These are phyloP conservation scores for Magnusiomyces fungicola DNA, from an alignment of 1,139 yeast genomes.

Conservation along the genomic window DNA sequence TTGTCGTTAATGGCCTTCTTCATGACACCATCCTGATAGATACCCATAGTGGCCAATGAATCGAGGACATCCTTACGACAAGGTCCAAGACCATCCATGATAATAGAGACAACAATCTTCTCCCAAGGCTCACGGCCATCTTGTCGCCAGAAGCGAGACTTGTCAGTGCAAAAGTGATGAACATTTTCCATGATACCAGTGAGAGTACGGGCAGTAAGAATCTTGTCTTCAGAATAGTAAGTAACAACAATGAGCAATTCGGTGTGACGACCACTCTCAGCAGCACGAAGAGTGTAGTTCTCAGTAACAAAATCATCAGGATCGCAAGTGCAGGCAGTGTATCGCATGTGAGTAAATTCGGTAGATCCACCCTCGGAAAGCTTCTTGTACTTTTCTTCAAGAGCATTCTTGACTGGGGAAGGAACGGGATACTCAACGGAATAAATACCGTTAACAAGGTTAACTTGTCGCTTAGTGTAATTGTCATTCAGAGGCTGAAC, in stretches of 20 bases:
- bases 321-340: conserved; percentile 73
- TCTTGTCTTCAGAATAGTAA: conserved; percentile 80
- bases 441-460: conserved; percentile 61
- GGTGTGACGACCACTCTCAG: conserved; percentile 68
- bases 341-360: conserved; percentile 72
- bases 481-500: conserved; percentile 38
- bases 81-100: conserved; percentile 92
- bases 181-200: conserved; percentile 91
- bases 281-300: conserved; percentile 75
- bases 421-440: conserved; percentile 75
- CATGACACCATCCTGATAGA: conserved; percentile 92
- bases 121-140: conserved; percentile 91
- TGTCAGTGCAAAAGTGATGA: conserved; percentile 68
- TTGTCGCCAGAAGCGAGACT: conserved; percentile 37
- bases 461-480: conserved; percentile 63
- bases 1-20: conserved; percentile 82
- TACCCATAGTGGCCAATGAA: conserved; percentile 82
- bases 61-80: conserved; percentile 79
- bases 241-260: conserved; percentile 86
- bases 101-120: conserved; percentile 79
- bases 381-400: conserved; percentile 39
- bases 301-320: conserved; percentile 65
- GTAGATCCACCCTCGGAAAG: conserved; percentile 57
- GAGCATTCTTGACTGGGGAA: conserved; percentile 53
- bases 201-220: conserved; percentile 79